Base-by-base conservation (phyloP, 192 early-diverging fungal genomes). In the Funneliformis geosporum region DNA sequence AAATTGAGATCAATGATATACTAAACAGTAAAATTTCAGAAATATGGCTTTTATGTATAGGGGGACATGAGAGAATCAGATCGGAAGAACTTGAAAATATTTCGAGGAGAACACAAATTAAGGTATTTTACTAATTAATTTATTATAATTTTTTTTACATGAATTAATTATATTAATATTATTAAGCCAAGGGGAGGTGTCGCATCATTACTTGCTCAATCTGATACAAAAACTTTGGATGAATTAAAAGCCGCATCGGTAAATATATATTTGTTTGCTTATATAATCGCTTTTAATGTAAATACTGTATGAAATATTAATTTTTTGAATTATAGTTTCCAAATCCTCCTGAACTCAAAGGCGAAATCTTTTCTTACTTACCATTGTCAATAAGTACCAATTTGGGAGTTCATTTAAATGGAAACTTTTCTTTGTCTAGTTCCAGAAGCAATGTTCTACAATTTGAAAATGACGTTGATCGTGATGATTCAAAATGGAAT, bases 331-430 rank as follows among this genome's bases (percentile, higher is more conserved):
- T 38, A 28, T 28, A 65, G 62, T 28, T 28, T 28, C n/a, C n/a
- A 2, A 28, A 65, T 65, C 27, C 27, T 11, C 69, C 42, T 8
- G 43, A 43, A 25, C 0, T 46, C 16, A 44, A 28, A 25, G 84
- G 84, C 40, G 59, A 62, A 14, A 10, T 85, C 2, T 84, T 85
- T 38, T 75, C 79, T 2, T 85, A 76, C 59, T 64, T 86, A 1
- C 83, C 85, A 4, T 76, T 84, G 0, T 47, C 83, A 10, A 80
- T 86, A 12, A 4, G 3, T 4, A 83, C 84, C 2, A 55, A 40
- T 5, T 14, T 85, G 21, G 67, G 62, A 0, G 33, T 33, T 33
- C 33, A 33, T 33, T 33, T 33, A 33, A 33, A 33, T 33, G 33
- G 33, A 33, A 72, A 11, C 1, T 86, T 84, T 73, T 84, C 64